A percentile compares a stretch with the other conserved stretches of the same genome.
Evolutionary conservation across 345 rosid species (phyloP).

Genomic region (Laguncularia racemosa): DNA sequence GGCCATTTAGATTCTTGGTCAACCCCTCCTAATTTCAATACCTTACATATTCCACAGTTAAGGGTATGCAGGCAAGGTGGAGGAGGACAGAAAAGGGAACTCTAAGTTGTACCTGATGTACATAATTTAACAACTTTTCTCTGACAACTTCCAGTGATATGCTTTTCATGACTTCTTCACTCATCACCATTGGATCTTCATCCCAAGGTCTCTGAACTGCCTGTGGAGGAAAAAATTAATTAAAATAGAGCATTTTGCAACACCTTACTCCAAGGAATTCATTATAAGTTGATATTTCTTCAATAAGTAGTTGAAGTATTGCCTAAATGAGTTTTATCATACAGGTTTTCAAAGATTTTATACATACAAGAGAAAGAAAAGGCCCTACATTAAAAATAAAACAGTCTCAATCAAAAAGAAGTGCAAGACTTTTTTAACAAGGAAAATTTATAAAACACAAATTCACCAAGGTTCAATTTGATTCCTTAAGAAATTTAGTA

Average conservation of each 20-base stretch:
- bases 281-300: background rate
- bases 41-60: background rate
- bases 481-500: no score
- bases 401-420: no score
- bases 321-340: no score
- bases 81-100: background rate
- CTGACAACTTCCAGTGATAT: conserved; percentile 86
- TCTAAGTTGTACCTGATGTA: conserved; percentile 67
- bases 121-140: conserved; percentile 75
- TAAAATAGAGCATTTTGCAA: conserved; percentile 13
- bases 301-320: no score
- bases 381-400: no score
- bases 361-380: no score
- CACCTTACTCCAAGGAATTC: conserved; percentile 1
- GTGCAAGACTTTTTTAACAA: no score
- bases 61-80: background rate
- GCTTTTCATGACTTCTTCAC: conserved; percentile 82
- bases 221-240: conserved; percentile 30
- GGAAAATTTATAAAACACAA: no score
- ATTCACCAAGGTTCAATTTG: no score
- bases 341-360: no score
- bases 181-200: conserved; percentile 75
- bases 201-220: conserved; percentile 94
- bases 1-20: background rate
- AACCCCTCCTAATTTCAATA: background rate